phyloP scores from a whole-genome alignment of 2,329 filamentous ascomycete species.

The Penicillium sp. region DNA sequence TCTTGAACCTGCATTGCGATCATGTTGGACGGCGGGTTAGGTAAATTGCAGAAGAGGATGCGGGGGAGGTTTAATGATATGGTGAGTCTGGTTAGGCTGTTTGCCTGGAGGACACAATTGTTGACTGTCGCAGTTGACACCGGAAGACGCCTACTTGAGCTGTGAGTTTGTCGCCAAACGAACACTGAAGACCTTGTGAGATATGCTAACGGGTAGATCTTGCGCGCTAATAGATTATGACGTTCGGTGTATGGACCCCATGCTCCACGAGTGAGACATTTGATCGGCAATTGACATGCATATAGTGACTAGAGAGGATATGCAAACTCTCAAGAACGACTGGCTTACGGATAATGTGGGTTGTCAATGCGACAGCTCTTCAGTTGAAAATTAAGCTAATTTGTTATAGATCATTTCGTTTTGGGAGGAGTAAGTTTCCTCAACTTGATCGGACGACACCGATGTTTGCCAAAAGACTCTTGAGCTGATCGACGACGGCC shows the following conservation, averaged over 20 bases:
- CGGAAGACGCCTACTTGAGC: constrained; percentile 68
- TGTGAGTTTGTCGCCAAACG: constrained; percentile 54
- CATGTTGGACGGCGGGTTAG: constrained; percentile 21
- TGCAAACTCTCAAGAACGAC: constrained; percentile 83
- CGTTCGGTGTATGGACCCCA: constrained; percentile 55
- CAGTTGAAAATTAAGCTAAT: constrained; percentile 25
- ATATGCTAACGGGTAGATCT: constrained; percentile 12
- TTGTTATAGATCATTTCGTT: constrained; percentile 78
- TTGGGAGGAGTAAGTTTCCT: constrained; percentile 79
- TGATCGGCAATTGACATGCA: constrained; percentile 12
- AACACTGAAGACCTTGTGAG: neutral
- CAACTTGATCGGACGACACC: neutral
- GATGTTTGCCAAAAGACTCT: neutral
- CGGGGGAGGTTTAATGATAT: constrained; percentile 38
- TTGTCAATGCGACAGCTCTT: constrained; percentile 11
- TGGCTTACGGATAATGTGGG: constrained; percentile 95
- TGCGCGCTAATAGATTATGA: constrained; percentile 56
- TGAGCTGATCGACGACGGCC: neutral
- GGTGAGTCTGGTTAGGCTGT: constrained; percentile 25
- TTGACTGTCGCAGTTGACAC: constrained; percentile 46
- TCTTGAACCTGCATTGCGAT: neutral
- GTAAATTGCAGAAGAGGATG: constrained; percentile 38
- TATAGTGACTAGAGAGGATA: constrained; percentile 81
- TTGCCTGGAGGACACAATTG: neutral
- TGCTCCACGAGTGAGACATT: neutral